phyloP scores from a whole-genome alignment of 2,329 filamentous ascomycete genomes.

The Whalleya microplaca region DNA sequence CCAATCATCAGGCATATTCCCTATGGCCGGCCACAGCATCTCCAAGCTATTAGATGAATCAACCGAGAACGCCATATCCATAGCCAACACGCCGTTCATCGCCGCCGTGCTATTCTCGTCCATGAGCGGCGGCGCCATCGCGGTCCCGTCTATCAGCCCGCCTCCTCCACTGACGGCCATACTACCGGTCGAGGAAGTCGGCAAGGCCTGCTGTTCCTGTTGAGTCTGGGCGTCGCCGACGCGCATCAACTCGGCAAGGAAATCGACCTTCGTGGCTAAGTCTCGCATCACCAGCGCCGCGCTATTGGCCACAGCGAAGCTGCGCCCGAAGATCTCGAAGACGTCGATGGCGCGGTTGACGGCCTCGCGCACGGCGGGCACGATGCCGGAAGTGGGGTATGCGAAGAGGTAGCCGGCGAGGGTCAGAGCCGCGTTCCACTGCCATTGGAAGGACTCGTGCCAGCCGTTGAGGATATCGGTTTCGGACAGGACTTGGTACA shows the following conservation, averaged over 20 bases:
- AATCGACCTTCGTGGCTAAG: constrained; percentile 27
- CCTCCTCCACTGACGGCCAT: neutral
- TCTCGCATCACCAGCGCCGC: constrained; percentile 29
- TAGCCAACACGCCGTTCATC: constrained; percentile 18
- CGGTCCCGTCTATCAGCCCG: neutral
- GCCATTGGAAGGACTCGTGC: constrained; percentile 46
- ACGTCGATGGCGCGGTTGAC: constrained; percentile 25
- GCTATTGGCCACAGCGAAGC: constrained; percentile 25
- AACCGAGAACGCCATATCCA: constrained; percentile 29
- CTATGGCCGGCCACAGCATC: constrained; percentile 28
- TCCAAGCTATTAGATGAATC: constrained; percentile 26
- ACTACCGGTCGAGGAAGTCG: neutral
- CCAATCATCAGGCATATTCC: constrained; percentile 24
- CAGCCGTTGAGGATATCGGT: constrained; percentile 42
- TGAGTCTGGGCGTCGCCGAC: constrained; percentile 5
- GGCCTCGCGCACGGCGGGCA: constrained; percentile 20
- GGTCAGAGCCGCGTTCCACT: constrained; percentile 44
- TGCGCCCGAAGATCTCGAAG: constrained; percentile 28
- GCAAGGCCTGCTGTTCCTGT: neutral
- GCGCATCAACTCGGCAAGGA: constrained; percentile 21
- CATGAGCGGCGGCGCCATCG: neutral
- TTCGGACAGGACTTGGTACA: constrained; percentile 39
- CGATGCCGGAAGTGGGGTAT: constrained; percentile 20
- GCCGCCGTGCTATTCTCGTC: constrained; percentile 9
- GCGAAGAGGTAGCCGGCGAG: constrained; percentile 30